A percentile compares a stretch with the other conserved stretches of the same genome.
phyloP scores from a whole-genome alignment of 176 grass and related monocot species.

The Dendrocalamus sinicus region DNA sequence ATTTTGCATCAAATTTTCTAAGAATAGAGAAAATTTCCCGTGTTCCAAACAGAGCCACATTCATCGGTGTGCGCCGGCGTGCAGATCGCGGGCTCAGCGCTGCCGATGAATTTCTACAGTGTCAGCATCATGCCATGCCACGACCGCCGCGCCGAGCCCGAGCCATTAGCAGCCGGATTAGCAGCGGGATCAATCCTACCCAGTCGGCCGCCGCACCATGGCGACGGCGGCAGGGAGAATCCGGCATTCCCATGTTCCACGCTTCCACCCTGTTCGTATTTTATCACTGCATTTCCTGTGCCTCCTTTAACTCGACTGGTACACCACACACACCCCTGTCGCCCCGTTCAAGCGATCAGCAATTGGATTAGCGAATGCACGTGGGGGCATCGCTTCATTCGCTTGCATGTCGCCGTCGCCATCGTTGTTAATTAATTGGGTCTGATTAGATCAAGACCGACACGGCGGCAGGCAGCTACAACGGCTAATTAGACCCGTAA shows the following conservation, averaged over 20 bases:
- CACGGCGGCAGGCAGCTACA: slow-evolving; percentile 8
- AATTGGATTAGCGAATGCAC: background rate
- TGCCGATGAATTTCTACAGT: background rate
- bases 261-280: background rate
- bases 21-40: no score
- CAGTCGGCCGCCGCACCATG: background rate
- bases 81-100: background rate
- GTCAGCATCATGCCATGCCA: background rate
- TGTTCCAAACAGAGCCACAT: no score
- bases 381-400: background rate
- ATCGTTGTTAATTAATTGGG: background rate
- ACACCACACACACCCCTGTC: background rate
- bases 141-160: background rate
- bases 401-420: background rate
- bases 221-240: background rate
- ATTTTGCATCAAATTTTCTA: no score
- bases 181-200: background rate
- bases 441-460: background rate
- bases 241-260: background rate
- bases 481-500: slow-evolving; percentile 35
- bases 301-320: background rate
- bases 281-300: background rate
- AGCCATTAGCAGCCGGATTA: background rate
- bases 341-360: background rate
- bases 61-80: no score